Conservation (phyloP, 2,329 filamentous ascomycete species). For the Ophidiomyces ophidiicola region DNA sequence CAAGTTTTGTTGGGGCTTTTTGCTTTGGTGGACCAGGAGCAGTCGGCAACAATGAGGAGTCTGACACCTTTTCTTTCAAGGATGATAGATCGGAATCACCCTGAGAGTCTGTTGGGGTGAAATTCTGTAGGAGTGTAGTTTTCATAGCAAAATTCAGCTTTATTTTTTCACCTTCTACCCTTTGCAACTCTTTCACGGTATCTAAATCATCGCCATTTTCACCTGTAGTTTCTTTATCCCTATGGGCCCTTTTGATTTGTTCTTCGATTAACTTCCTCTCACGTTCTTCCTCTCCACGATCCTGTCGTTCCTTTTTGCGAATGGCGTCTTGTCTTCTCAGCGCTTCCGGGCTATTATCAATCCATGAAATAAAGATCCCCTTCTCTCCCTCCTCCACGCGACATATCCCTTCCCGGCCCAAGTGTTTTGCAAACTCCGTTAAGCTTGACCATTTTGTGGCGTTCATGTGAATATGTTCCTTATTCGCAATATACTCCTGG, state of each 20-base stretch:
- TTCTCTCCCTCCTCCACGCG: constrained; percentile 83
- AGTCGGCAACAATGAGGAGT: constrained; percentile 2
- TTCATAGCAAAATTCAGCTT: constrained; percentile 14
- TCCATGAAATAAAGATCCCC: constrained; percentile 72
- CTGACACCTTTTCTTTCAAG: background rate
- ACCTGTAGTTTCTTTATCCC: constrained; percentile 14
- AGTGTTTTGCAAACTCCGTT: constrained; percentile 77
- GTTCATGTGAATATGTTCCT: constrained; percentile 88
- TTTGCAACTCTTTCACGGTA: constrained; percentile 11
- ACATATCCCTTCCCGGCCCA: constrained; percentile 78
- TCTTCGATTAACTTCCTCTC: constrained; percentile 71
- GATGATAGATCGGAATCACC: background rate
- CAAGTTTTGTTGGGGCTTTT: constrained; percentile 11
- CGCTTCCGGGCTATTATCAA: constrained; percentile 82
- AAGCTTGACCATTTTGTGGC: constrained; percentile 77
- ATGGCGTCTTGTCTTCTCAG: constrained; percentile 69
- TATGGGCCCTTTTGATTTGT: constrained; percentile 51
- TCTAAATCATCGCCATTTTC: constrained; percentile 4
- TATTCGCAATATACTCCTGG: constrained; percentile 80
- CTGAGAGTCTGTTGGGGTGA: background rate
- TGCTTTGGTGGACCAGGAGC: constrained; percentile 3
- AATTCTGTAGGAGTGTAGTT: background rate
- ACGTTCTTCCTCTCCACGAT: constrained; percentile 87
- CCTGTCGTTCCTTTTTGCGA: constrained; percentile 68
- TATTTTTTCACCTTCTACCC: constrained; percentile 15